phyloP scores from a whole-genome alignment of 371 early-diverging fungal genomes.

The Umbelopsis sp. region DNA sequence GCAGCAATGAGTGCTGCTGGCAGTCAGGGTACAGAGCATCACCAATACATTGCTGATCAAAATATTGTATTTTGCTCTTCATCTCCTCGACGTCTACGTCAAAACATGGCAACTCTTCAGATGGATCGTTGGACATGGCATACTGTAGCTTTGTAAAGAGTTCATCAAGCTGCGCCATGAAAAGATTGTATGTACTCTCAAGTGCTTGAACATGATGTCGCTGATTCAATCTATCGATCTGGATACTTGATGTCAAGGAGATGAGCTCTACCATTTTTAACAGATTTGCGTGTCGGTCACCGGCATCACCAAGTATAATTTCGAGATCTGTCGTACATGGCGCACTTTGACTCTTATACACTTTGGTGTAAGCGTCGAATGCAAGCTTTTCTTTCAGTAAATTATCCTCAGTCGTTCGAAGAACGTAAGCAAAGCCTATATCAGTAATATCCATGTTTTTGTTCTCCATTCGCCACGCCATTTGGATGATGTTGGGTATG shows the following conservation, averaged over 20 bases:
- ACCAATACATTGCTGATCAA: background rate
- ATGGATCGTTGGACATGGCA: background rate
- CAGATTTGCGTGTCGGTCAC: background rate
- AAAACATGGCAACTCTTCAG: background rate
- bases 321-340: background rate
- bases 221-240: background rate
- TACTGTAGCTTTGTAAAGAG: background rate
- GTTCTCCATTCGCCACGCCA: background rate
- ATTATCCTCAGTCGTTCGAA: background rate
- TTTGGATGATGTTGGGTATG: background rate
- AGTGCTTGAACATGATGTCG: background rate
- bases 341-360: background rate
- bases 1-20: background rate
- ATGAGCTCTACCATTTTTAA: background rate
- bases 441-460: background rate
- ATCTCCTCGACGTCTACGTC: background rate
- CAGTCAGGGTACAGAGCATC: background rate
- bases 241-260: background rate
- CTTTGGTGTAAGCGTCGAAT: background rate
- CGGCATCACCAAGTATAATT: background rate
- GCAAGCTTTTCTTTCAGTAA: background rate
- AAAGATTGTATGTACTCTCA: background rate
- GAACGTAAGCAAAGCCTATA: background rate
- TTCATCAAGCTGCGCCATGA: background rate
- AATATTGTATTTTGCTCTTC: background rate